phyloP scores from a whole-genome alignment of 805 yeast species.

The Lipomyces japonicus region DNA sequence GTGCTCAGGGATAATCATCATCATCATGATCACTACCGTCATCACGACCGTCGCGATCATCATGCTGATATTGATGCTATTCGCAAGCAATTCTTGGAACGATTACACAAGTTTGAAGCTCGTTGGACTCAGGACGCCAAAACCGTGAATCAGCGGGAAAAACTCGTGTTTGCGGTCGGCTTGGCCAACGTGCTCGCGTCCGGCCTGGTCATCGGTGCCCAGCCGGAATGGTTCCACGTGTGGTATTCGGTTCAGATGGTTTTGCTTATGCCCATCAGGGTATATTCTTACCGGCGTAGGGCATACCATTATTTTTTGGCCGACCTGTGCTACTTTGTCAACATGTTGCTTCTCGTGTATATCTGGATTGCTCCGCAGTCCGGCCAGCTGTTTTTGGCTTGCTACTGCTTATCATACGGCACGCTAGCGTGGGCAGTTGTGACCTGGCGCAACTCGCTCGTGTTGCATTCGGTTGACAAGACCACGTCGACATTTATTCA shows the following conservation, averaged over 20 bases:
- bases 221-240: slow-evolving; percentile 72
- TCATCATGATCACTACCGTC: neutral
- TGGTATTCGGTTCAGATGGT: slow-evolving; percentile 61
- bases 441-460: slow-evolving; percentile 93
- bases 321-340: slow-evolving; percentile 90
- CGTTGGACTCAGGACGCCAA: slow-evolving; percentile 25
- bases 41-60: slow-evolving; percentile 29
- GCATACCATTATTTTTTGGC: slow-evolving; percentile 85
- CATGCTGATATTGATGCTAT: slow-evolving; percentile 37
- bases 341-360: slow-evolving; percentile 60
- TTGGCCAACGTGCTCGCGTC: slow-evolving; percentile 61
- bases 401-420: slow-evolving; percentile 84
- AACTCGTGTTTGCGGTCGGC: slow-evolving; percentile 73
- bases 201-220: slow-evolving; percentile 73
- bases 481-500: slow-evolving; percentile 90
- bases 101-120: slow-evolving; percentile 36
- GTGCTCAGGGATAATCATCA: too few relatives aligned
- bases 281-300: slow-evolving; percentile 73
- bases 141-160: slow-evolving; percentile 53
- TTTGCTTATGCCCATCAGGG: slow-evolving; percentile 75
- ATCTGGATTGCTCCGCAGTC: slow-evolving; percentile 83
- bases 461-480: slow-evolving; percentile 85
- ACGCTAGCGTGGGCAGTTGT: slow-evolving; percentile 89
- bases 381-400: slow-evolving; percentile 66
- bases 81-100: slow-evolving; percentile 29